Evolutionary conservation across 192 early-diverging fungal species (phyloP).

Genomic region (Gamsiella multidivaricata): DNA sequence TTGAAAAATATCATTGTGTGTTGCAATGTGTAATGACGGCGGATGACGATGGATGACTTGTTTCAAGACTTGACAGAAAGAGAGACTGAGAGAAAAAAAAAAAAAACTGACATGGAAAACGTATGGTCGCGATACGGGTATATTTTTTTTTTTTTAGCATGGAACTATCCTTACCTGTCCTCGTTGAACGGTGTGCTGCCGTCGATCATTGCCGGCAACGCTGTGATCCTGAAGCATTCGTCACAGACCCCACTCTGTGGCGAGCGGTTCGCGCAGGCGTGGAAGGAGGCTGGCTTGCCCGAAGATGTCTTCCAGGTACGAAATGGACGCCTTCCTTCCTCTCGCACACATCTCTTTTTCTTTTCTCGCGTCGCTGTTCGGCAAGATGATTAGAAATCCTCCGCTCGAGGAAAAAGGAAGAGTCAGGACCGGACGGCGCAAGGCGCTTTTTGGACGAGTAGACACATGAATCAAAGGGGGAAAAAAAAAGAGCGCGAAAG

Average conservation of each 20-base stretch:
- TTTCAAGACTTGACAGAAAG: neutral
- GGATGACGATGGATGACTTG: neutral
- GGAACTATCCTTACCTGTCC: constrained; percentile 89
- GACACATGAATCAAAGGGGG: neutral
- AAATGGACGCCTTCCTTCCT: neutral
- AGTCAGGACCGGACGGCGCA: neutral
- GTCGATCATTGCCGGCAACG: constrained; percentile 81
- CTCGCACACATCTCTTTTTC: too few relatives aligned
- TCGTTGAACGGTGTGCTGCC: constrained; percentile 83
- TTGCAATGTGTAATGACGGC: too few relatives aligned
- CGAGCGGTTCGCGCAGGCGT: constrained; percentile 72
- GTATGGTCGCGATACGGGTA: too few relatives aligned
- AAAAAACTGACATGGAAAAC: too few relatives aligned
- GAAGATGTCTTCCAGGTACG: constrained; percentile 70
- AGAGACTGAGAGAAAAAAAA: constrained; percentile 4
- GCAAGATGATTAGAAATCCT: constrained; percentile 32
- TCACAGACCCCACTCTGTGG: constrained; percentile 84
- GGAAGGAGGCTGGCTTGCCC: constrained; percentile 76
- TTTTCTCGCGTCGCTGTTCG: too few relatives aligned
- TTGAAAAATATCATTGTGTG: too few relatives aligned
- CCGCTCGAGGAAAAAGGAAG: neutral
- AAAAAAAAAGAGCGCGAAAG: constrained; percentile 5
- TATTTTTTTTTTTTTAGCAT: constrained; percentile 54
- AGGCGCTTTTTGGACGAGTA: neutral
- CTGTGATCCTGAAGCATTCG: constrained; percentile 81